Conservation (phyloP, 495 filamentous ascomycete genomes). For the Penicillium atrosanguineum region DNA sequence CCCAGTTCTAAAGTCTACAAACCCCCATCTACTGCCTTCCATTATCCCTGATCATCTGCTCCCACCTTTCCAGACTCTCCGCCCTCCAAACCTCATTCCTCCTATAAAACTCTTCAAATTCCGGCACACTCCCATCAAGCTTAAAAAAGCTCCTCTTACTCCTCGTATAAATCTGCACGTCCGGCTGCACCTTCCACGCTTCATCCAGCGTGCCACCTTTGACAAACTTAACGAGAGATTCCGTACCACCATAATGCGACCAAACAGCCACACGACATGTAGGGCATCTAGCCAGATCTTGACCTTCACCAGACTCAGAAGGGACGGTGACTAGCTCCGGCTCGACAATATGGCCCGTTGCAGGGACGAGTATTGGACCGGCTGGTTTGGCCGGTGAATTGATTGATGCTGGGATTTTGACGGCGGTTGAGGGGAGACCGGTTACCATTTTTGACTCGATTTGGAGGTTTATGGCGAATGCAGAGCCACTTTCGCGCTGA, state of each 20-base stretch:
- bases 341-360: conserved; percentile 3
- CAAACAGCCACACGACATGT: not conserved
- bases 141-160: not conserved
- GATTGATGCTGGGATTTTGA: not conserved
- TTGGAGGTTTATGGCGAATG: not conserved
- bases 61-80: not conserved
- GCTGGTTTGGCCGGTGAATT: not conserved
- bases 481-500: conserved; percentile 1
- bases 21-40: too few relatives aligned
- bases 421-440: not conserved
- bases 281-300: not conserved
- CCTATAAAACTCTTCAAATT: not conserved
- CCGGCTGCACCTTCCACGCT: not conserved
- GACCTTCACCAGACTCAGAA: conserved; percentile 1
- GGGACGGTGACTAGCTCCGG: not conserved
- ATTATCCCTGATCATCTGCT: not conserved
- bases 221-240: not conserved
- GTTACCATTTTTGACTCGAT: not conserved
- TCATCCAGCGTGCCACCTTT: not conserved
- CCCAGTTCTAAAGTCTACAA: too few relatives aligned
- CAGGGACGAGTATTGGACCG: conserved; percentile 1
- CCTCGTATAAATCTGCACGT: conserved; percentile 2
- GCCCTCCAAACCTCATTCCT: not conserved
- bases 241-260: not conserved
- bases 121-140: not conserved